Evolutionary conservation across 495 filamentous ascomycete genomes (phyloP).

Genomic region (Neohortaea acidophila): DNA sequence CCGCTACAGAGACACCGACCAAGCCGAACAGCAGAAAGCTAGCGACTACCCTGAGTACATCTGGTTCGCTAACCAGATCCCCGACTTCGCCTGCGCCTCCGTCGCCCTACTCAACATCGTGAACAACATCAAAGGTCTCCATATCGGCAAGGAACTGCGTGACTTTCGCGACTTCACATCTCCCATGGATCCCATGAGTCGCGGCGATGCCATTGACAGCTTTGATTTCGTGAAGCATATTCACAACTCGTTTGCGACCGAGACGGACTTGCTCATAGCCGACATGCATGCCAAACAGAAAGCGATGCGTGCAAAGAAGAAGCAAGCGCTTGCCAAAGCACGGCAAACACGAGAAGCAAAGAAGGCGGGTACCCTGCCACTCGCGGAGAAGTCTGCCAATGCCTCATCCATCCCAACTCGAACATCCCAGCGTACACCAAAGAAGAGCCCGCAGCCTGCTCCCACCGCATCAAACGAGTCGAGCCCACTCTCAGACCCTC

Average conservation of each 20-base stretch:
- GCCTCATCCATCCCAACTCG: background rate
- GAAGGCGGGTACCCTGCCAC: conserved; percentile 13
- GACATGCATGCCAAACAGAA: conserved; percentile 57
- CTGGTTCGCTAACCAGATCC: conserved; percentile 93
- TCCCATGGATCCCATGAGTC: conserved; percentile 50
- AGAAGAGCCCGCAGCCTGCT: conserved; percentile 1
- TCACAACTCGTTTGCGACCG: conserved; percentile 76
- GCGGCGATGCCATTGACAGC: conserved; percentile 57
- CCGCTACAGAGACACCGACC: conserved; percentile 40
- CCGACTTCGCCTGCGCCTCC: conserved; percentile 71
- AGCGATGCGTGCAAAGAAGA: conserved; percentile 28
- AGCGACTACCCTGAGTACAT: conserved; percentile 46
- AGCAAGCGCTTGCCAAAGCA: conserved; percentile 11
- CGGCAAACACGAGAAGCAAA: conserved; percentile 31
- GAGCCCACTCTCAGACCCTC: background rate
- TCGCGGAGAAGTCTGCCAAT: conserved; percentile 2
- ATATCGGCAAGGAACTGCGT: conserved; percentile 49
- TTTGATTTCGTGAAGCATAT: conserved; percentile 63
- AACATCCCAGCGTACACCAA: background rate
- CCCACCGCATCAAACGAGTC: background rate
- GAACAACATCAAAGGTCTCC: conserved; percentile 56
- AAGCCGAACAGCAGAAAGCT: conserved; percentile 35
- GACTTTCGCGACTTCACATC: conserved; percentile 57
- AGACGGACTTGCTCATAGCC: conserved; percentile 62
- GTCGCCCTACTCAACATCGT: conserved; percentile 81